Evolutionary conservation across 176 grass and related monocot genomes (phyloP).

Genomic region (sorghum (Sorghum bicolor)): DNA sequence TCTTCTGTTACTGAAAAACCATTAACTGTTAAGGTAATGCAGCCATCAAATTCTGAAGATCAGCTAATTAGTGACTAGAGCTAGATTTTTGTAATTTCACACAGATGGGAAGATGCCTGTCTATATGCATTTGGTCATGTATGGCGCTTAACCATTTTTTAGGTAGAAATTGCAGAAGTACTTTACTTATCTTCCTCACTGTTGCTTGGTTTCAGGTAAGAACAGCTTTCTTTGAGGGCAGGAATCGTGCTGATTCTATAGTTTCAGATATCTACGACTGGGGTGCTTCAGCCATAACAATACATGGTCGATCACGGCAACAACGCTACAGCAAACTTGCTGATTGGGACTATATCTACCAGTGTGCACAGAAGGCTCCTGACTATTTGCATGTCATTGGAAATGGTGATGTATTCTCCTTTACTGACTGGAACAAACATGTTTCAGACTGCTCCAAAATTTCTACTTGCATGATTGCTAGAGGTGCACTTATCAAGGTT

Average conservation of each 20-base stretch:
- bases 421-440: conserved; percentile 71
- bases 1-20: conserved; percentile 55
- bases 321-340: conserved; percentile 96
- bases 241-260: conserved; percentile 85
- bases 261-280: conserved; percentile 75
- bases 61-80: background rate
- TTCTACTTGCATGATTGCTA: conserved; percentile 81
- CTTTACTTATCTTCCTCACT: background rate
- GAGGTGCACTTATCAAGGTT: conserved; percentile 93
- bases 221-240: conserved; percentile 95
- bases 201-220: conserved; percentile 59
- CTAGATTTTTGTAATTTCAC: background rate
- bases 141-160: background rate
- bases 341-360: conserved; percentile 93
- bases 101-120: background rate
- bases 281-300: conserved; percentile 78
- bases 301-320: conserved; percentile 91
- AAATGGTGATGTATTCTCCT: conserved; percentile 95
- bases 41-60: background rate
- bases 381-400: conserved; percentile 74
- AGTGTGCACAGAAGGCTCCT: conserved; percentile 78
- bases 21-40: conserved; percentile 80
- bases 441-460: conserved; percentile 55
- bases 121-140: background rate
- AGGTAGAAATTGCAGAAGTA: background rate